Evolutionary conservation across 2,329 filamentous ascomycete species (phyloP), one percentile per base, ranked within the genome.

Genomic region (Cordyceps fumosorosea): DNA sequence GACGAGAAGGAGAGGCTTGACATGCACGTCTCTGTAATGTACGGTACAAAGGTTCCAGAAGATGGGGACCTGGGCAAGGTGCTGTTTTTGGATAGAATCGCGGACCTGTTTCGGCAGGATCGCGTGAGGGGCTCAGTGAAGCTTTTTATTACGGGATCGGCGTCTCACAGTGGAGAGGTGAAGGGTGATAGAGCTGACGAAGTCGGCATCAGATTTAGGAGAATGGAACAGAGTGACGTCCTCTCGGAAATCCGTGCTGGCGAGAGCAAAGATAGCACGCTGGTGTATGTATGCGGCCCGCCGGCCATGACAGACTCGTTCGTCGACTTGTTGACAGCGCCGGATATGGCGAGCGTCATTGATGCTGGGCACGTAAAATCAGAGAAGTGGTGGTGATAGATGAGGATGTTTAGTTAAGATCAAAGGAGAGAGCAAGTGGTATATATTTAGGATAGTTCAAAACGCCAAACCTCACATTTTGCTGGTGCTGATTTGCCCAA

Each of bases 201-300:
- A 47, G 56, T 72, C 16, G 57, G 68, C 20, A 62, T 74, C 2
- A 51, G 66, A 5, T 64, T 68, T 6, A 73, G 80, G 20, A 77
- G 84, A 32, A 77, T 85, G 47, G 71, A 68, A 0, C 55, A 73
- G 1, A 65, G 69, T 0, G 81, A 85, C 65, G 65, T 85, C 4
- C 67, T 69, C 7, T 69, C 69, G 1, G 78, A 76, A 0, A 62
- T 83, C 0, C 73, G 73, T 1, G 66, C 68, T 5, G 71, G 44
- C 14, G 18, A 53, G 5, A 45, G 75, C 26, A 75, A 63, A 3
- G 58, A 70, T 1, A 72, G 74, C 1, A 79, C 80, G 0, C 76
- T 87, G 3, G 83, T 85, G 14, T 91, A 90, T 70, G 74, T 91
- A 0, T 91, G 89, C 68, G 88, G 88, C 1, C 81, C 87, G 16